Base-by-base conservation (phyloP, 192 early-diverging fungal species). In the Umbelopsis ramanniana region DNA sequence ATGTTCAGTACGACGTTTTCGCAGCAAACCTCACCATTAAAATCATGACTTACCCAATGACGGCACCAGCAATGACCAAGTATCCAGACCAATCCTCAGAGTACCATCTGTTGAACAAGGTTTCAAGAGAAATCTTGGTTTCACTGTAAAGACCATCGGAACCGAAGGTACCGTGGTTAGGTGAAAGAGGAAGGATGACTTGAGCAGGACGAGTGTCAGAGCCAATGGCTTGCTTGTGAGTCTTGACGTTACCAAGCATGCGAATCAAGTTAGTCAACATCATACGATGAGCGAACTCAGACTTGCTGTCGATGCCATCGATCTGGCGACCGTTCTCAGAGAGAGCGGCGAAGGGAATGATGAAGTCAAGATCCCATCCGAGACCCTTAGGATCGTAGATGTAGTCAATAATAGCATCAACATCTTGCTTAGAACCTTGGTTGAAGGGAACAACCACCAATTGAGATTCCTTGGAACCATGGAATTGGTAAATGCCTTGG, bases 111-210 rank as follows among this genome's bases (percentile, higher is more conserved):
- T 92, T 92, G 72, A 98, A 83, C 71, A 97, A 81, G 40, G 95
- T 95, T 83, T 98, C 96, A 37, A 98, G 87, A 23, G 88, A 91
- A 75, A 97, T 89, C 89, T 98, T 98, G 70, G 95, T 93, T 78
- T 98, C 96, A 67, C 89, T 86, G 81, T 98, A 98, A 15, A 96
- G 88, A 78, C 96, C 96, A 72, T 98, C 93, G 63, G 80, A 83
- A 70, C 96, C 96, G 75, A 98, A 98, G 5, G 92, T 92, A 63
- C 95, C 96, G 81, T 98, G 96, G 88, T 98, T 98, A 66, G 96
- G 96, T 69, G 96, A 98, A 66, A 97, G 77, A 10, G 96, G 96
- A 38, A 98, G 80, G 17, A 98, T 84, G 26, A 93, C 92, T 53
- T 91, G 89, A 22, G 96, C 93, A 52, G 95, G 93, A 67, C 94